phyloP scores from a whole-genome alignment of 139 green algal genomes.

The Picochlorum sp. region DNA sequence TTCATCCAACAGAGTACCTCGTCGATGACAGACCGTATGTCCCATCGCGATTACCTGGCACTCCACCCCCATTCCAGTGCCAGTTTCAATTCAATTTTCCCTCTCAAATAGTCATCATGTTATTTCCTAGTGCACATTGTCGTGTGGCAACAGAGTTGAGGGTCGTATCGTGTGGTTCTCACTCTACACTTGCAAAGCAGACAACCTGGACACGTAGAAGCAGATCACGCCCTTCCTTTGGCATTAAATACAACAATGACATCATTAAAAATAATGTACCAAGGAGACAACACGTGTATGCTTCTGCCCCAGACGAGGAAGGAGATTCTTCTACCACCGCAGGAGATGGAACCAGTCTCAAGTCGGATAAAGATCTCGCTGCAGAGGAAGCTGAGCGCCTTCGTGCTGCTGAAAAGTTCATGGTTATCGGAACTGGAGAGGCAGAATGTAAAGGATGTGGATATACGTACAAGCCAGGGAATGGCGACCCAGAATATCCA shows the following conservation, averaged over 20 bases:
- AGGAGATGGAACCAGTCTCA: slow-evolving; percentile 8
- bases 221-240: neutral
- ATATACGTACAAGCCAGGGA: slow-evolving; percentile 72
- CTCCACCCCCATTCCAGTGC: no score
- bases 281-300: neutral
- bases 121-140: no score
- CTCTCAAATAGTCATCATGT: no score
- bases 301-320: neutral
- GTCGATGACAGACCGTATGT: no score
- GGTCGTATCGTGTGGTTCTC: no score
- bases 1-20: no score
- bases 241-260: neutral
- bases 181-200: no score
- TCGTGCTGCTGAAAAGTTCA: slow-evolving; percentile 82
- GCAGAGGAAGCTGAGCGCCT: slow-evolving; percentile 65
- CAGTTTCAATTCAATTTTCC: no score
- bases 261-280: neutral
- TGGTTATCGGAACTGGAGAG: slow-evolving; percentile 68
- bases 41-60: no score
- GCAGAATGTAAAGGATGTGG: slow-evolving; percentile 65
- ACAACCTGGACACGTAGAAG: no score
- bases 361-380: slow-evolving; percentile 42
- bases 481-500: slow-evolving; percentile 85
- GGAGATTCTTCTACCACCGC: neutral
- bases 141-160: no score